A percentile compares a stretch with the other conserved stretches of the same genome.
Evolutionary conservation across 352 stramenopile species (phyloP).

Genomic region (Phytophthora fragariaefolia): DNA sequence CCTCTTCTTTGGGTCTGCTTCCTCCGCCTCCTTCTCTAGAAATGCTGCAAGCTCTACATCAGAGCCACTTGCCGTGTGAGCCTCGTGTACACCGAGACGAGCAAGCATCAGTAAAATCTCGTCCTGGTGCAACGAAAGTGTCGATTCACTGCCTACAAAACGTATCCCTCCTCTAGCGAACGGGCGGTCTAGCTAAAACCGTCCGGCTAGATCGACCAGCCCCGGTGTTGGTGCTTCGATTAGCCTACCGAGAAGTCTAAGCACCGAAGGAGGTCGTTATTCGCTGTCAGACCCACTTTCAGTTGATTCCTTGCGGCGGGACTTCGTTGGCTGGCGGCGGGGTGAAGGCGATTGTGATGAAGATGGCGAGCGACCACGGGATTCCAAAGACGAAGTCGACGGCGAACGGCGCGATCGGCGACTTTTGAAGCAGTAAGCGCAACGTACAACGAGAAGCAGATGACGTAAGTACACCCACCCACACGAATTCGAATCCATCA

Average conservation of each 20-base stretch:
- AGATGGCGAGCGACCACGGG: conserved; percentile 31
- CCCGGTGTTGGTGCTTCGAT: no score
- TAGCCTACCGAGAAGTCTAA: no score
- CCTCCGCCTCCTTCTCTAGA: conserved; percentile 52
- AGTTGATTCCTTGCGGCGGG: conserved; percentile 31
- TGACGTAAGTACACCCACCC: neutral
- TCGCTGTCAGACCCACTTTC: conserved; percentile 29
- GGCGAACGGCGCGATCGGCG: conserved; percentile 29
- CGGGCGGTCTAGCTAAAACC: neutral
- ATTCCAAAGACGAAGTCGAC: conserved; percentile 33
- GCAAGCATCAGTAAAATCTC: conserved; percentile 19
- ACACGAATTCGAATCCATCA: neutral
- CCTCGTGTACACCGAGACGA: conserved; percentile 22
- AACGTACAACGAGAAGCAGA: conserved; percentile 1
- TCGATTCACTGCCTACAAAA: conserved; percentile 27
- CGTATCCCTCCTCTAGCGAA: no score
- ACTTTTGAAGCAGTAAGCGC: conserved; percentile 16
- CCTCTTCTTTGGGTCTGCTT: conserved; percentile 45
- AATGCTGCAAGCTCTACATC: conserved; percentile 63
- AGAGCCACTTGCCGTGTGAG: conserved; percentile 28
- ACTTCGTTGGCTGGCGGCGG: conserved; percentile 30
- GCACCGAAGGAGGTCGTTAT: no score
- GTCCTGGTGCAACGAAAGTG: neutral
- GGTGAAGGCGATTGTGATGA: conserved; percentile 42
- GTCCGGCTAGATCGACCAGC: neutral